Percentiles rank a stretch among this genome's conserved stretches.
Evolutionary conservation across 352 stramenopile species (phyloP).

Genomic region (Phytophthora pisi): DNA sequence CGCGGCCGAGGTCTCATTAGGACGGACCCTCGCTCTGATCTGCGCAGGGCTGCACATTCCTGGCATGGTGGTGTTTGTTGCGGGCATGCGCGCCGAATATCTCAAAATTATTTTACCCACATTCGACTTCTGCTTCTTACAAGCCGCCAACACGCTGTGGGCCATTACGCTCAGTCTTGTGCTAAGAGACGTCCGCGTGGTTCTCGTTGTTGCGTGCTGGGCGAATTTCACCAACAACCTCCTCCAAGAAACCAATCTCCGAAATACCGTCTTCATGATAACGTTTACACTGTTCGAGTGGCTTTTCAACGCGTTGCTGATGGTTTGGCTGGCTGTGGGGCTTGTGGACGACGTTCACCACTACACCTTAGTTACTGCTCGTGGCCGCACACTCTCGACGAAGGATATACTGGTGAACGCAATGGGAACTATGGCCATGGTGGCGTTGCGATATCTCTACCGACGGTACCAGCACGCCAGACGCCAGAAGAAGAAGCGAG

Average conservation of each 20-base stretch:
- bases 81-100: slow-evolving; percentile 20
- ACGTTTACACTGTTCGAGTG: slow-evolving; percentile 3
- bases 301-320: slow-evolving; percentile 12
- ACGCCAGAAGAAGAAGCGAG: not conserved
- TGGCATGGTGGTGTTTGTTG: slow-evolving; percentile 9
- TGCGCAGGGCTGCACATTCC: slow-evolving; percentile 15
- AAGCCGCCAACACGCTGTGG: slow-evolving; percentile 20
- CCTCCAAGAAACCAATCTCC: slow-evolving; percentile 23
- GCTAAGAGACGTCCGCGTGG: slow-evolving; percentile 9
- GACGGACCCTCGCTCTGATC: slow-evolving; percentile 14
- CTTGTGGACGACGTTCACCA: slow-evolving; percentile 19
- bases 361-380: slow-evolving; percentile 9
- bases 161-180: slow-evolving; percentile 5
- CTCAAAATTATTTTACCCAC: slow-evolving; percentile 18
- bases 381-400: slow-evolving; percentile 9
- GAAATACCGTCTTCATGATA: slow-evolving; percentile 11
- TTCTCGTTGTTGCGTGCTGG: slow-evolving; percentile 15
- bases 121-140: slow-evolving; percentile 30
- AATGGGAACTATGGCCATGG: slow-evolving; percentile 20
- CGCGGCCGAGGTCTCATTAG: not conserved
- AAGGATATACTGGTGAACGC: slow-evolving; percentile 27
- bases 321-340: slow-evolving; percentile 4
- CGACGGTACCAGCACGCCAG: slow-evolving; percentile 6
- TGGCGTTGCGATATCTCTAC: slow-evolving; percentile 19
- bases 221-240: slow-evolving; percentile 15